Conservation (phyloP, 768 basidiomycete genomes). For the Obba rivulosa region DNA sequence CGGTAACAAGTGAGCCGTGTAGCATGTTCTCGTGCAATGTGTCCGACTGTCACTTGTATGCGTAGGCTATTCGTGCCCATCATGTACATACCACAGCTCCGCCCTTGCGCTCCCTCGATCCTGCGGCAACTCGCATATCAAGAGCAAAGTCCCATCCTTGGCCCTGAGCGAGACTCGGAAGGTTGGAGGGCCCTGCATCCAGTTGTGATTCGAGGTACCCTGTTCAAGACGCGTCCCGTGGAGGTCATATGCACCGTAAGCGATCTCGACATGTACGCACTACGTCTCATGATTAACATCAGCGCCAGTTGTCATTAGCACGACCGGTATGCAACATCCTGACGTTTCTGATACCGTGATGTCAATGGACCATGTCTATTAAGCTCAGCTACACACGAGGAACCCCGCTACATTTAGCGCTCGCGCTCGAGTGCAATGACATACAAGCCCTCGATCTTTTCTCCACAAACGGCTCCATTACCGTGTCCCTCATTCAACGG, state of each 20-base stretch:
- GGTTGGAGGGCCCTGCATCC: constrained; percentile 18
- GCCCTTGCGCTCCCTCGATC: constrained; percentile 17
- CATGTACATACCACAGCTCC: constrained; percentile 13
- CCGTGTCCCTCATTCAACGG: constrained; percentile 12
- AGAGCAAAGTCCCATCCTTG: constrained; percentile 13
- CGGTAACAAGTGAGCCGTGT: constrained; percentile 10
- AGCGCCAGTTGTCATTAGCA: constrained; percentile 11
- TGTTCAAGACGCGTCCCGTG: constrained; percentile 15
- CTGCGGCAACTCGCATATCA: constrained; percentile 19
- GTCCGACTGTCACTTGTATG: neutral
- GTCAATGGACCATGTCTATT: neutral
- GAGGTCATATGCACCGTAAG: constrained; percentile 12
- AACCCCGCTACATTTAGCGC: constrained; percentile 11
- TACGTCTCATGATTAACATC: neutral
- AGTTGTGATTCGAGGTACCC: constrained; percentile 8
- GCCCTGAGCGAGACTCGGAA: constrained; percentile 18
- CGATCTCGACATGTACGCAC: neutral
- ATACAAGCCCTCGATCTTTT: constrained; percentile 15
- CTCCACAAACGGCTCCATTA: constrained; percentile 7
- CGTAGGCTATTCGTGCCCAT: constrained; percentile 13
- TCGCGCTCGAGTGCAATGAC: constrained; percentile 9
- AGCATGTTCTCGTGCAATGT: neutral
- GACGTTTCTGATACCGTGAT: neutral
- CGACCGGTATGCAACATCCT: constrained; percentile 8
- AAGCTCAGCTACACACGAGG: constrained; percentile 19